Evolutionary conservation across 106 monocot species (phyloP).

Genomic region (Dendrobium nobile): DNA sequence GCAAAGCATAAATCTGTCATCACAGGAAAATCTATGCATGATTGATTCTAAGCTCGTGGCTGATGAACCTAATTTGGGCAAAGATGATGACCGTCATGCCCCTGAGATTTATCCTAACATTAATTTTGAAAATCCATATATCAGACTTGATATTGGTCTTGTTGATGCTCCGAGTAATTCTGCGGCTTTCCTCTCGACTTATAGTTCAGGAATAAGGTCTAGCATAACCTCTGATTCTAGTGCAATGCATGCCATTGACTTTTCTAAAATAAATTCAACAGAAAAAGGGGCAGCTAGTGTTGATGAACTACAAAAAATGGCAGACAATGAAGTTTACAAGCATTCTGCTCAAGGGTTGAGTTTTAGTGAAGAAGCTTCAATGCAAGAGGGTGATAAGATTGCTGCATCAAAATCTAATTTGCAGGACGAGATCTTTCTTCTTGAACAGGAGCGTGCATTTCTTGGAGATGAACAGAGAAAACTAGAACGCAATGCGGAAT

Average conservation of each 20-base stretch:
- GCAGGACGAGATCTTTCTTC: constrained; percentile 55
- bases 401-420: constrained; percentile 31
- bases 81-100: constrained; percentile 2
- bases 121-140: not conserved
- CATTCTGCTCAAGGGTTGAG: constrained; percentile 2
- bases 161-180: constrained; percentile 1
- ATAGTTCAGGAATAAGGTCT: not conserved
- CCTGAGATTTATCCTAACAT: constrained; percentile 7
- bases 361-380: constrained; percentile 8
- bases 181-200: constrained; percentile 2
- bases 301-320: constrained; percentile 9
- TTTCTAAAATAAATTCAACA: constrained; percentile 13
- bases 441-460: constrained; percentile 55
- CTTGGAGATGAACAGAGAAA: constrained; percentile 78
- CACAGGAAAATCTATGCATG: constrained; percentile 4
- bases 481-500: constrained; percentile 87
- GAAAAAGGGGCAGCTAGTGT: constrained; percentile 13
- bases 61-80: constrained; percentile 8
- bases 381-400: constrained; percentile 13
- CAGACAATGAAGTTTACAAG: not conserved
- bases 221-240: not conserved
- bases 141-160: constrained; percentile 6
- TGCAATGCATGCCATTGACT: not conserved
- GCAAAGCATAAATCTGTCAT: not conserved
- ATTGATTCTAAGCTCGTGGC: constrained; percentile 9